Evolutionary conservation across 2,329 filamentous ascomycete genomes (phyloP).

Genomic region (Herpotrichia juniperi): DNA sequence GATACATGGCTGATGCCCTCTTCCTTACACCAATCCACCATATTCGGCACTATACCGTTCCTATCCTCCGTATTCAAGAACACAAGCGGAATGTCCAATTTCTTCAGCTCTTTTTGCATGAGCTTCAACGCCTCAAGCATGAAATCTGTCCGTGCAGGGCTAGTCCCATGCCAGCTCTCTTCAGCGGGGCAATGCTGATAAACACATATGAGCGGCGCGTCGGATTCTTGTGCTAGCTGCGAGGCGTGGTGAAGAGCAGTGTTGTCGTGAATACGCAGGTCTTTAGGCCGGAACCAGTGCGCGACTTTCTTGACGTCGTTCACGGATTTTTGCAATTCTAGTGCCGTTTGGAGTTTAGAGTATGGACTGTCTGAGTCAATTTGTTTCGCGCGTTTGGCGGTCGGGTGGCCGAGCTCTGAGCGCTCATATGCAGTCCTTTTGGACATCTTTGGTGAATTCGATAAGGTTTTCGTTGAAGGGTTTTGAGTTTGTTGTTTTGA

Average conservation of each 20-base stretch:
- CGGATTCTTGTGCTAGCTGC: conserved; percentile 51
- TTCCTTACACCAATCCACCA: conserved; percentile 52
- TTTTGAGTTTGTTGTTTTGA: not conserved
- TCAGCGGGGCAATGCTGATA: conserved; percentile 56
- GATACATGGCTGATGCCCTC: conserved; percentile 55
- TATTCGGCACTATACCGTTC: conserved; percentile 48
- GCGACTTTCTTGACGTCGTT: conserved; percentile 50
- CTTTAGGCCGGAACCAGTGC: conserved; percentile 60
- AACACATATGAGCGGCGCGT: conserved; percentile 51
- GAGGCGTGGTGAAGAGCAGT: conserved; percentile 54
- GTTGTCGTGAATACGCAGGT: conserved; percentile 58
- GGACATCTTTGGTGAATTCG: conserved; percentile 25
- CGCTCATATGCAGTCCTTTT: conserved; percentile 38
- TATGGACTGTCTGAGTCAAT: conserved; percentile 55
- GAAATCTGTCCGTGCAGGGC: conserved; percentile 56
- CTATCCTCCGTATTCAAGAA: conserved; percentile 52
- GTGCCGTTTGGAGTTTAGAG: conserved; percentile 46
- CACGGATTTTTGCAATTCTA: conserved; percentile 48
- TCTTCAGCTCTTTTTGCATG: conserved; percentile 53
- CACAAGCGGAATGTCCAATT: conserved; percentile 57
- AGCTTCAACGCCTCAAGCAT: conserved; percentile 52
- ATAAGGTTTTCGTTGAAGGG: not conserved
- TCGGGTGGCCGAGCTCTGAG: conserved; percentile 50
- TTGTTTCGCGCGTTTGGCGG: conserved; percentile 57
- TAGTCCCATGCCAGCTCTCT: conserved; percentile 58